Conservation (phyloP, 805 yeast genomes). For the Candida khao-thaluensis region DNA sequence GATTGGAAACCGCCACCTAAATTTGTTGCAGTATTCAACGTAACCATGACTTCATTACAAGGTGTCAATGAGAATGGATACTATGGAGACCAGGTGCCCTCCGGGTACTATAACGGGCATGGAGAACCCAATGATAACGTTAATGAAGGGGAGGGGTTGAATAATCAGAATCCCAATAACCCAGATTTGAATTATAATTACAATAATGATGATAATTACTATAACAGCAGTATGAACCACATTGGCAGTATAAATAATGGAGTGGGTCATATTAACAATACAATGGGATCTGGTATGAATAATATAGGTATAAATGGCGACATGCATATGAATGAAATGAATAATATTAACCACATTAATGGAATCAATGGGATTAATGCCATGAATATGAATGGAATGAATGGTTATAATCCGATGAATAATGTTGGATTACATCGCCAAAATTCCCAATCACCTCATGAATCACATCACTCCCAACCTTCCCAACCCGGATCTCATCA, state of each 20-base stretch:
- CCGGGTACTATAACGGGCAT: conserved; percentile 2
- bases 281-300: background rate
- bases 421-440: conserved; percentile 6
- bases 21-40: no score
- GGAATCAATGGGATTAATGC: conserved; percentile 9
- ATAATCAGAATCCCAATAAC: background rate
- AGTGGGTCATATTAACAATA: background rate
- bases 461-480: conserved; percentile 1
- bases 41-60: conserved; percentile 30
- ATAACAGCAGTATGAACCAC: background rate
- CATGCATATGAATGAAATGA: conserved; percentile 10
- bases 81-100: conserved; percentile 21
- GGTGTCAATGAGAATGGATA: conserved; percentile 25
- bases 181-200: conserved; percentile 1
- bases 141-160: conserved; percentile 1
- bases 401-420: conserved; percentile 5
- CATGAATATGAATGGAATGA: conserved; percentile 7
- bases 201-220: conserved; percentile 1
- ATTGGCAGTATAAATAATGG: conserved; percentile 1
- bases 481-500: conserved; percentile 4
- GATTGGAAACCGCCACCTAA: no score
- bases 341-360: background rate
- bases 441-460: conserved; percentile 3
- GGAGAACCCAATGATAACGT: conserved; percentile 1
- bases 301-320: conserved; percentile 8